Percentiles rank a stretch among this genome's conserved stretches.
Evolutionary conservation across 2,329 filamentous ascomycete species (phyloP).

Genomic region (Trichophaea hybrida): DNA sequence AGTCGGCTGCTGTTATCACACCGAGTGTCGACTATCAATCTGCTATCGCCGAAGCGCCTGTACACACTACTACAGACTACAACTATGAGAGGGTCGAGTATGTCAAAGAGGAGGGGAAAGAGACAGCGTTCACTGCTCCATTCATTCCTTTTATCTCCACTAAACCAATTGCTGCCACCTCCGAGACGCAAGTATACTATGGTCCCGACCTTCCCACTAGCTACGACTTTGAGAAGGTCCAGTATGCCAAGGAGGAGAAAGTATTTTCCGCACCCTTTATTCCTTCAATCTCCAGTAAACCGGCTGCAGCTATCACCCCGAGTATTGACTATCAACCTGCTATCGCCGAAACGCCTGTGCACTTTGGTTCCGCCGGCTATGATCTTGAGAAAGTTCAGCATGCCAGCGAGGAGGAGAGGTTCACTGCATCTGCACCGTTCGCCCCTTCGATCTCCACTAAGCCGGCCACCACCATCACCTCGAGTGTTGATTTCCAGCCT

Average conservation of each 20-base stretch:
- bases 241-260: too few species aligned
- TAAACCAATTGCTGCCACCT: not conserved
- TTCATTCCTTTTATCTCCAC: not conserved
- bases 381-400: too few species aligned
- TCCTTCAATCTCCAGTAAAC: not conserved
- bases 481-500: not conserved
- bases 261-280: not conserved
- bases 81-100: not conserved
- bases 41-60: too few species aligned
- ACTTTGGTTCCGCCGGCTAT: not conserved
- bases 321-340: too few species aligned
- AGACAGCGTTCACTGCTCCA: not conserved
- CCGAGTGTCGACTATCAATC: too few species aligned
- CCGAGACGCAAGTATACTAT: not conserved
- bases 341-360: too few species aligned
- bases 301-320: too few species aligned
- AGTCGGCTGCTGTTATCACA: too few species aligned
- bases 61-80: not conserved
- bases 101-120: not conserved
- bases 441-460: not conserved
- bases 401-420: not conserved
- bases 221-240: not conserved
- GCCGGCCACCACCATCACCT: not conserved
- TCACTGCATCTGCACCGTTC: not conserved
- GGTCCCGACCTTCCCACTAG: not conserved